Evolutionary conservation across 2,329 filamentous ascomycete species (phyloP).

Genomic region (Pestalotiopsis sp.): DNA sequence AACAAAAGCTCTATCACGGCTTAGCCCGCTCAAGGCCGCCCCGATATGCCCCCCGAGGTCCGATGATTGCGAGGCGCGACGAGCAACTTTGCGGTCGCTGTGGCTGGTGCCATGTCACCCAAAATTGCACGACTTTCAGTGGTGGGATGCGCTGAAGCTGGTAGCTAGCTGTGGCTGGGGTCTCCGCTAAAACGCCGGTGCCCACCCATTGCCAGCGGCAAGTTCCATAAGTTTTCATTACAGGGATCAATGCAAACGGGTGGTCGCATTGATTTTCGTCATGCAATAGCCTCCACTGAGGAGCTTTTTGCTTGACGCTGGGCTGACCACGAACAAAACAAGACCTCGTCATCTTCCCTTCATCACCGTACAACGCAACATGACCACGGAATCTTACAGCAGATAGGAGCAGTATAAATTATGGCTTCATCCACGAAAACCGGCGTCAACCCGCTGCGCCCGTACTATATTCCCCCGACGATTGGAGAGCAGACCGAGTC

Average conservation of each 20-base stretch:
- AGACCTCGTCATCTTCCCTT: neutral
- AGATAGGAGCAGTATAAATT: constrained; percentile 16
- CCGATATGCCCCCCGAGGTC: constrained; percentile 5
- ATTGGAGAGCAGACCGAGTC: constrained; percentile 56
- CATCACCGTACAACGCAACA: constrained; percentile 6
- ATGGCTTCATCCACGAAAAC: constrained; percentile 47
- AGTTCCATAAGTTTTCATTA: neutral
- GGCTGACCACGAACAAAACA: neutral
- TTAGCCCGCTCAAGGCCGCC: neutral
- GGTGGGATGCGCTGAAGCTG: neutral
- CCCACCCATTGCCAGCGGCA: neutral
- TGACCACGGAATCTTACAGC: neutral
- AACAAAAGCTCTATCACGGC: constrained; percentile 4
- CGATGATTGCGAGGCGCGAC: neutral
- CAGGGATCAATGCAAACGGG: constrained; percentile 6
- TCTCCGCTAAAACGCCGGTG: neutral
- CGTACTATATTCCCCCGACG: constrained; percentile 65
- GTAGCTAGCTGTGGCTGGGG: neutral
- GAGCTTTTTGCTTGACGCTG: neutral
- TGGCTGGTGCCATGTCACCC: constrained; percentile 2
- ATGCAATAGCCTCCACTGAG: constrained; percentile 5
- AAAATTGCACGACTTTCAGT: constrained; percentile 1
- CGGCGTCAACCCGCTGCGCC: constrained; percentile 57
- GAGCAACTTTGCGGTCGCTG: neutral
- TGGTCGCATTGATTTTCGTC: constrained; percentile 11